Evolutionary conservation across 352 stramenopile genomes (phyloP).

Genomic region (Phytopythium vexans): DNA sequence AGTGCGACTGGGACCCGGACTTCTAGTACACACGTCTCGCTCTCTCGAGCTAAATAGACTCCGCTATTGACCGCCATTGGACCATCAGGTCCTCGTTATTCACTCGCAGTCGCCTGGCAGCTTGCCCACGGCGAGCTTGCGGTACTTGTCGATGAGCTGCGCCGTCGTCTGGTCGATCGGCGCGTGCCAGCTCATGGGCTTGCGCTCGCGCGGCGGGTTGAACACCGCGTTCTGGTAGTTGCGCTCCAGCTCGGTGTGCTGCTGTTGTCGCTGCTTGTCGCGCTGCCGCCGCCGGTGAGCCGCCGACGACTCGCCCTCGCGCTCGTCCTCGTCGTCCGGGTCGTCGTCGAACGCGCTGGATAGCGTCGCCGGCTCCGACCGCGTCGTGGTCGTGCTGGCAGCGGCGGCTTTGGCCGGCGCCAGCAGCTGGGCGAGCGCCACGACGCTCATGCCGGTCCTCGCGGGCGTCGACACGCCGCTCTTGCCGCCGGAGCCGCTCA

Average conservation of each 20-base stretch:
- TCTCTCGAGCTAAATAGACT: no score
- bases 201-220: conserved; percentile 41
- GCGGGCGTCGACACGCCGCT: conserved; percentile 18
- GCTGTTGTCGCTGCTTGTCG: conserved; percentile 2
- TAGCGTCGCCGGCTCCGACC: conserved; percentile 12
- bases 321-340: conserved; percentile 11
- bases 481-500: conserved; percentile 15
- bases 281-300: not conserved
- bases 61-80: no score
- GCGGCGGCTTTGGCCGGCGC: conserved; percentile 26
- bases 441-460: conserved; percentile 66
- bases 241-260: conserved; percentile 27
- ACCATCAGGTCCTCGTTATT: not conserved
- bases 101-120: conserved; percentile 20
- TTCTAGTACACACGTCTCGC: conserved; percentile 30
- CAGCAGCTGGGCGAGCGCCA: conserved; percentile 54
- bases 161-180: conserved; percentile 58
- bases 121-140: conserved; percentile 75
- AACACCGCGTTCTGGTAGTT: conserved; percentile 54
- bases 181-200: conserved; percentile 43
- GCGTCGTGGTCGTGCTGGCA: conserved; percentile 11
- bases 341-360: conserved; percentile 12
- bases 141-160: conserved; percentile 78
- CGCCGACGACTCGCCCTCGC: conserved; percentile 2
- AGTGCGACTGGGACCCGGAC: conserved; percentile 73